Conservation (phyloP, 352 stramenopile genomes). For the Globisporangium perplexum region DNA sequence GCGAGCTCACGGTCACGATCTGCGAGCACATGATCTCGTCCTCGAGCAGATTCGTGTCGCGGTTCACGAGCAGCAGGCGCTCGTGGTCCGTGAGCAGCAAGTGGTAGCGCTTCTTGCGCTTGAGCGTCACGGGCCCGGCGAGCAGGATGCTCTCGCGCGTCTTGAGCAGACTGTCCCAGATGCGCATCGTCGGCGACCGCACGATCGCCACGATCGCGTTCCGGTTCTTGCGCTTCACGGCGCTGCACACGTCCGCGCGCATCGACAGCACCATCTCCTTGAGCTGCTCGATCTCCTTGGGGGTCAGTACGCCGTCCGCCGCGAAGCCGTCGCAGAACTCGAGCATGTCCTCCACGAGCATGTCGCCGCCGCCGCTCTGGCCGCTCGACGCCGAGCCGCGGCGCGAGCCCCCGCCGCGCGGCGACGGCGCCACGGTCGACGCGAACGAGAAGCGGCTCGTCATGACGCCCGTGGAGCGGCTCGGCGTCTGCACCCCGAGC, state of each 20-base stretch:
- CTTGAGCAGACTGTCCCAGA: constrained; percentile 82
- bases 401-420: constrained; percentile 24
- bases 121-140: constrained; percentile 69
- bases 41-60: constrained; percentile 85
- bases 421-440: constrained; percentile 63
- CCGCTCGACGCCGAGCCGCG: constrained; percentile 37
- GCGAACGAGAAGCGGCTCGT: constrained; percentile 69
- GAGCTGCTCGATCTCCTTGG: constrained; percentile 64
- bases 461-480: constrained; percentile 42
- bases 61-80: constrained; percentile 83
- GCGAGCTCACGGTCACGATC: constrained; percentile 83
- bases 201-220: constrained; percentile 81
- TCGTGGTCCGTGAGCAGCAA: constrained; percentile 81
- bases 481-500: constrained; percentile 48
- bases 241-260: constrained; percentile 65
- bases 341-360: constrained; percentile 81
- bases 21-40: constrained; percentile 87
- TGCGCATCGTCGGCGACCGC: constrained; percentile 74
- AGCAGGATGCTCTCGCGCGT: constrained; percentile 78
- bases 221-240: constrained; percentile 75
- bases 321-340: constrained; percentile 73
- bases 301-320: constrained; percentile 40
- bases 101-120: constrained; percentile 84
- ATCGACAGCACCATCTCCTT: constrained; percentile 77
- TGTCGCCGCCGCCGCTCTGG: constrained; percentile 49